Base-by-base conservation (phyloP, 2,329 filamentous ascomycete genomes). In the Pseudocercospora fijiensis region DNA sequence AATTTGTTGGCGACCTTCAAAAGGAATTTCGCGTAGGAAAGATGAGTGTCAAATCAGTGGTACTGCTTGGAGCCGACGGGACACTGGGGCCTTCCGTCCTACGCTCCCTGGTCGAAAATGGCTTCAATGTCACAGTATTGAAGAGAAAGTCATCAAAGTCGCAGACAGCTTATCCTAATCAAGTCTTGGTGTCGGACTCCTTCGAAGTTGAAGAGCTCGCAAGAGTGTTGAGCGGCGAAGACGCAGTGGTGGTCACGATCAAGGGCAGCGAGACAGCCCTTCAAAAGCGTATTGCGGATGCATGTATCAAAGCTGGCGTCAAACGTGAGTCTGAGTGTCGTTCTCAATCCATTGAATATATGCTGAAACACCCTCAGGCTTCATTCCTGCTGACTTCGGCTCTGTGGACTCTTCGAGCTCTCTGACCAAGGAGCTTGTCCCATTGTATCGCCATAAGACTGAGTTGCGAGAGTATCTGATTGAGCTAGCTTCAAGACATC, bases 381-480 rank as follows among this genome's bases (percentile, higher is more conserved):
- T 86, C 71, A 81, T 88, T 0, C 85, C 86, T 1, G 85, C 84
- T 37, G 88, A 90, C 67, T 90, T 82, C 66, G 82, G 78, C 26
- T 70, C 67, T 41, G 78, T 76, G 70, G 80, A 76, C 70, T 79
- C 69, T 64, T 75, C 67, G 43, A 77, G 72, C 73, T 73, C 58
- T 68, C 74, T 53, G 67, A 77, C 60, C 57, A 74, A 73, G 43
- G 73, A 73, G 2, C 65, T 78, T 1, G 78, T 88, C 0, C 82
- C 85, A 1, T 71, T 86, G 1, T 87, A 85, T 63, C 74, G 72
- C 1, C 74, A 74, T 64, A 90, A 90, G 67, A 67, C 73, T 13
- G 69, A 62, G n/a, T 68, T 76, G 4, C 72, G 85, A 9, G 80
- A 86, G 37, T 86, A 87, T 65, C 77, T 88, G 20, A 79, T 82